phyloP scores from a whole-genome alignment of 2,329 filamentous ascomycete species.

The Alternaria longipes region DNA sequence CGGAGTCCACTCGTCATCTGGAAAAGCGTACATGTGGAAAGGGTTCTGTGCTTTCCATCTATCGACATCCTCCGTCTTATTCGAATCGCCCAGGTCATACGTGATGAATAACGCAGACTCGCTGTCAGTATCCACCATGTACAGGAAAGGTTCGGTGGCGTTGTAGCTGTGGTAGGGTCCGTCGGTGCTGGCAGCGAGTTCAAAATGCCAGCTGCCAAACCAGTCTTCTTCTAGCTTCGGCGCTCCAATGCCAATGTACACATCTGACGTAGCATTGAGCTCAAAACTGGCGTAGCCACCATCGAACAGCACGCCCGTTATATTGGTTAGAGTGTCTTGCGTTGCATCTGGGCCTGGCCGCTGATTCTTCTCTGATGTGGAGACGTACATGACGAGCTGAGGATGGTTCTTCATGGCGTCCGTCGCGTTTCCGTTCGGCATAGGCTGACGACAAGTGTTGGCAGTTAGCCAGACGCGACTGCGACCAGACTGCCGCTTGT shows the following conservation, averaged over 20 bases:
- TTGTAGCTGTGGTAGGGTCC: constrained; percentile 75
- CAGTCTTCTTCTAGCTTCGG: constrained; percentile 67
- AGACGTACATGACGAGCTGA: constrained; percentile 82
- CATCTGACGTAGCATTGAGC: constrained; percentile 68
- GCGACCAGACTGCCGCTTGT: constrained; percentile 37
- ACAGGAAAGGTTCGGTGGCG: constrained; percentile 67
- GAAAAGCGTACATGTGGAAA: constrained; percentile 81
- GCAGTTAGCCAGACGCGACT: constrained; percentile 78
- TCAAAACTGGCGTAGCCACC: constrained; percentile 75
- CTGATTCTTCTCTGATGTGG: constrained; percentile 69
- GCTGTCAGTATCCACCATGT: constrained; percentile 86
- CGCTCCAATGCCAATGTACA: constrained; percentile 81
- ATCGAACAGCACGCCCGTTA: constrained; percentile 60
- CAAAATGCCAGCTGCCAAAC: constrained; percentile 77
- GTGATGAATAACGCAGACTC: constrained; percentile 81
- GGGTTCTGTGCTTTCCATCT: constrained; percentile 64
- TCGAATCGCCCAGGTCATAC: constrained; percentile 69
- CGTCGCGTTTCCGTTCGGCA: constrained; percentile 60
- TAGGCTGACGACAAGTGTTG: constrained; percentile 84
- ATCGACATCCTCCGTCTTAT: constrained; percentile 59
- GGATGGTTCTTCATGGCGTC: constrained; percentile 54
- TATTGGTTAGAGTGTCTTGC: constrained; percentile 56
- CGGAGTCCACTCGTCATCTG: constrained; percentile 62
- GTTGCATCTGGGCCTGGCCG: constrained; percentile 69
- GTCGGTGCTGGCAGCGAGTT: constrained; percentile 85